Percentiles rank a stretch among this genome's conserved stretches.
phyloP scores from a whole-genome alignment of 306 rosid genomes.

The Corylus americana region DNA sequence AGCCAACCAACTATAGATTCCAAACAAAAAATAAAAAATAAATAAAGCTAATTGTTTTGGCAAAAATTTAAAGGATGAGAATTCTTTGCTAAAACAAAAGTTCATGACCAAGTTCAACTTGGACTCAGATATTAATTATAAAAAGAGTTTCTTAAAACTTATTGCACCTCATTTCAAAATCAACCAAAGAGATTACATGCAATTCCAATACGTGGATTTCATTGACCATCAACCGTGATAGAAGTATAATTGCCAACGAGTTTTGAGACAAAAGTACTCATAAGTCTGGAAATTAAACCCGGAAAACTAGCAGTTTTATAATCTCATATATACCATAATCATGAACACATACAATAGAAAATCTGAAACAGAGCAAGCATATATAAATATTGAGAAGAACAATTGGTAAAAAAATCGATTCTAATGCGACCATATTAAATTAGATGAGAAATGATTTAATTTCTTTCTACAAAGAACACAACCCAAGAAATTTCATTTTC shows the following conservation, averaged over 20 bases:
- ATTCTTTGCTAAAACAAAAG: too few relatives aligned
- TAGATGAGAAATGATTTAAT: neutral
- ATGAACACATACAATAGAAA: neutral
- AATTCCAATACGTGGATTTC: too few relatives aligned
- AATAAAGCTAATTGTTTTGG: neutral
- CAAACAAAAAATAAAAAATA: neutral
- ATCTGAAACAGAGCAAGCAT: too few relatives aligned
- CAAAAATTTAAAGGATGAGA: too few relatives aligned
- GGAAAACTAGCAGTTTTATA: neutral
- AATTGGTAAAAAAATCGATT: neutral
- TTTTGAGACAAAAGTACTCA: neutral
- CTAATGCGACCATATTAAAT: neutral
- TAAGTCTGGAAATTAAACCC: neutral
- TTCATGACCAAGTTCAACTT: too few relatives aligned
- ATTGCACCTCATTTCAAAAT: too few relatives aligned
- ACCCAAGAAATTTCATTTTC: neutral
- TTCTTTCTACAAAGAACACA: neutral
- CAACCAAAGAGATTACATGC: too few relatives aligned
- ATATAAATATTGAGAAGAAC: neutral
- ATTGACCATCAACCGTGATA: too few relatives aligned
- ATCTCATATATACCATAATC: neutral
- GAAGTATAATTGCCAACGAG: neutral
- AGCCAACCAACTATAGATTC: neutral
- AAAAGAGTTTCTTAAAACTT: too few relatives aligned
- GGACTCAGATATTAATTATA: too few relatives aligned